Conservation (phyloP, 148 eudicot genomes). For the Arbutus unedo region DNA sequence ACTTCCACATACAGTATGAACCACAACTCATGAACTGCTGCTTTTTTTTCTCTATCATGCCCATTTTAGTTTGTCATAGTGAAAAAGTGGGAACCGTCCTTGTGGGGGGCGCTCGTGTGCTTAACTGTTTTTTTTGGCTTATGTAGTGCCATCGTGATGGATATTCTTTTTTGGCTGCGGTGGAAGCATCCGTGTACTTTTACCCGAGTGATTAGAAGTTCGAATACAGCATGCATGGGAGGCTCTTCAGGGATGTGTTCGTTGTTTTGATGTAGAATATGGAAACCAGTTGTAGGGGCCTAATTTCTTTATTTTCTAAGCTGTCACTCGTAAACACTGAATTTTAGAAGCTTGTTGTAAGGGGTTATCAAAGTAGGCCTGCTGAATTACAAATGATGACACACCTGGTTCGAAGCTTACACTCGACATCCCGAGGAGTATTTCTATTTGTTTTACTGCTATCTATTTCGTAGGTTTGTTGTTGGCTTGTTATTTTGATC, state of each 20-base stretch:
- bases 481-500: not conserved
- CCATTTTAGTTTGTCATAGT: not conserved
- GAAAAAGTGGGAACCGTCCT: not conserved
- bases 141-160: constrained; percentile 43
- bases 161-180: constrained; percentile 4
- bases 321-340: not conserved
- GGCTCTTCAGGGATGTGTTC: not conserved
- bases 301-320: not conserved
- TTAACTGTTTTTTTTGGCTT: not conserved
- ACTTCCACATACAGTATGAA: constrained; percentile 88
- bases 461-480: too few species aligned
- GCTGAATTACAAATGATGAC: not conserved
- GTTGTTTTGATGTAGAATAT: not conserved
- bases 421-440: not conserved
- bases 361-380: not conserved
- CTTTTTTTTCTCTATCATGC: not conserved
- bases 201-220: not conserved
- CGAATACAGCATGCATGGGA: not conserved
- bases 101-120: too few species aligned
- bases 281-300: not conserved
- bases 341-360: not conserved
- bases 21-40: not conserved
- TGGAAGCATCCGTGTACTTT: not conserved
- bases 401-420: not conserved
- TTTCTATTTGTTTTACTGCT: not conserved